Conservation (phyloP, 176 grass and related monocot genomes). For the Neostapfia colusana region DNA sequence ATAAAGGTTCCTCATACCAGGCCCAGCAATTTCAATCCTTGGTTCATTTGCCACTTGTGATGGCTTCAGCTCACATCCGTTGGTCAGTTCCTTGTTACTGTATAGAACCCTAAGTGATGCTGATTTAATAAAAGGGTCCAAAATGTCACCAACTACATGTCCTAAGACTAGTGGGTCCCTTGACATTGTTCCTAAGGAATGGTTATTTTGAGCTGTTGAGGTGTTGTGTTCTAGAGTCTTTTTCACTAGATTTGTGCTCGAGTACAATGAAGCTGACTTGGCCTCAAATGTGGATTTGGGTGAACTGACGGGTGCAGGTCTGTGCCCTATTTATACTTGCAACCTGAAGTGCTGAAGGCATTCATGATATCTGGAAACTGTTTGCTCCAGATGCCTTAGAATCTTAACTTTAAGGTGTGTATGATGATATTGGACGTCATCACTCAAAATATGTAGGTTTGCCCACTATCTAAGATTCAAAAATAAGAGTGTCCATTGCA, state of each 20-base stretch:
- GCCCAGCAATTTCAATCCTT: constrained; percentile 64
- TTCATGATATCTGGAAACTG: constrained; percentile 38
- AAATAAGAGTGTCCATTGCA: constrained; percentile 45
- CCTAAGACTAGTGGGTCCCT: constrained; percentile 90
- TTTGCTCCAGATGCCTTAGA: constrained; percentile 54
- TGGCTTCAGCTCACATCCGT: constrained; percentile 87
- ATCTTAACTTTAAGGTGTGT: constrained; percentile 46
- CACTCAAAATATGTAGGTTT: constrained; percentile 51
- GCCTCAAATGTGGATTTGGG: constrained; percentile 41
- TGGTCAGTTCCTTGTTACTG: constrained; percentile 80
- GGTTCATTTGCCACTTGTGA: constrained; percentile 72
- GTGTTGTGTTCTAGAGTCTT: constrained; percentile 17
- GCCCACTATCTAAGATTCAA: constrained; percentile 47
- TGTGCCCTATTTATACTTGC: constrained; percentile 73
- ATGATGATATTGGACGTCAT: constrained; percentile 50
- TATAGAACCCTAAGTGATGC: constrained; percentile 69
- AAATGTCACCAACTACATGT: constrained; percentile 86
- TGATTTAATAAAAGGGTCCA: constrained; percentile 82
- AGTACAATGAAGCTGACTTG: constrained; percentile 28
- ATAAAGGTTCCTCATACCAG: constrained; percentile 68
- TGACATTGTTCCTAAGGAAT: constrained; percentile 58
- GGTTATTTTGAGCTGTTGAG: constrained; percentile 23
- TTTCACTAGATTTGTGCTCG: constrained; percentile 11
- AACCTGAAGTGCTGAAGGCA: constrained; percentile 48
- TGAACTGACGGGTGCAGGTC: constrained; percentile 50